Conservation (phyloP, 1,284 basidiomycete species). For the Pascua guehoae region DNA sequence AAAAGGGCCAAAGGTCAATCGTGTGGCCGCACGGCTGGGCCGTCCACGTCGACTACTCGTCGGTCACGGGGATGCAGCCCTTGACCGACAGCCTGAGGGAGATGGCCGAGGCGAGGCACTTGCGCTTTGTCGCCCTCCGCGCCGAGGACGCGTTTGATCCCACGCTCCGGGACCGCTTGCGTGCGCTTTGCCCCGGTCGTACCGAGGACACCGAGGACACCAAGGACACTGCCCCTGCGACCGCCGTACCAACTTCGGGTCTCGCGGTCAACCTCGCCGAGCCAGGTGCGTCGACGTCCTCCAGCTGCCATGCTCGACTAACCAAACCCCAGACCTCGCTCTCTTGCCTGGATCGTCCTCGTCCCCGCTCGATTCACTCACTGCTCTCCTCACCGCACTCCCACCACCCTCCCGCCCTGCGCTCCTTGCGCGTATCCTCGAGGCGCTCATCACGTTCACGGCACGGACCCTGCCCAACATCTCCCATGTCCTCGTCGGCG, state of each 20-base stretch:
- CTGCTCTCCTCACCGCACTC: slow-evolving; percentile 62
- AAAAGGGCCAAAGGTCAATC: slow-evolving; percentile 30
- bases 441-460: slow-evolving; percentile 66
- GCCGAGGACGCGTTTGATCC: slow-evolving; percentile 45
- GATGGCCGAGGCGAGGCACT: slow-evolving; percentile 19
- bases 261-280: slow-evolving; percentile 24
- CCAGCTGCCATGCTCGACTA: neutral
- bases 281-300: slow-evolving; percentile 20
- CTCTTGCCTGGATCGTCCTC: slow-evolving; percentile 37
- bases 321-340: slow-evolving; percentile 26
- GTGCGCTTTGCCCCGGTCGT: neutral
- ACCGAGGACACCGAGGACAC: neutral
- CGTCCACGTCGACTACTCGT: slow-evolving; percentile 45
- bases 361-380: slow-evolving; percentile 56
- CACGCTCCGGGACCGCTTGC: slow-evolving; percentile 10
- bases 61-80: slow-evolving; percentile 9
- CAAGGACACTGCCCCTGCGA: neutral
- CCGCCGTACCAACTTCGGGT: neutral
- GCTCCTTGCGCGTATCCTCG: slow-evolving; percentile 61
- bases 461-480: slow-evolving; percentile 57
- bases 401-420: slow-evolving; percentile 73
- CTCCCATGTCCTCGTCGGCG: slow-evolving; percentile 75
- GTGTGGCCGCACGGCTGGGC: slow-evolving; percentile 40
- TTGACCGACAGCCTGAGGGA: slow-evolving; percentile 19
- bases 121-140: slow-evolving; percentile 30